A percentile compares a stretch with the other conserved stretches of the same genome.
phyloP scores from a whole-genome alignment of 768 basidiomycete genomes.

The Tulasnella sp. region DNA sequence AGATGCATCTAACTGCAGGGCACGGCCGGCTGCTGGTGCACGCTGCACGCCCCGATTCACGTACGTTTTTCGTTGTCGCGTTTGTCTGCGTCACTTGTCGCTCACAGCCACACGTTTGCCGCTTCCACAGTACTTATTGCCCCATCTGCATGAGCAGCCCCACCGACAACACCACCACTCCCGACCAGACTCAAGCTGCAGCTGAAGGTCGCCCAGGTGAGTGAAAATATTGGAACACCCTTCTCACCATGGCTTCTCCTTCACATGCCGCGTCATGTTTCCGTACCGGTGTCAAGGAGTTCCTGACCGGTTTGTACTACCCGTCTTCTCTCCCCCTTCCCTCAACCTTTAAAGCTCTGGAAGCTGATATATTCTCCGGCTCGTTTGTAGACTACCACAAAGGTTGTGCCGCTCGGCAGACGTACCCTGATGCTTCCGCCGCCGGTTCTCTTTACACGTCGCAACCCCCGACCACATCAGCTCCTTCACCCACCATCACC shows the following conservation, averaged over 20 bases:
- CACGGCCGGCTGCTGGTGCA: conserved; percentile 29
- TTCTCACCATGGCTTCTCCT: no score
- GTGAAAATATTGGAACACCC: not conserved
- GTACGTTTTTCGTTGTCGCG: conserved; percentile 11
- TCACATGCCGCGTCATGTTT: not conserved
- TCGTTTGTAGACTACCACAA: conserved; percentile 12
- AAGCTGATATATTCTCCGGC: not conserved
- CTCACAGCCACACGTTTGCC: not conserved
- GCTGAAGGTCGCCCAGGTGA: conserved; percentile 5
- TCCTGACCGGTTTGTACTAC: not conserved
- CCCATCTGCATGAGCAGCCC: conserved; percentile 32
- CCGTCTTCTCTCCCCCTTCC: not conserved
- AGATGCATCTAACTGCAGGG: not conserved
- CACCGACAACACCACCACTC: conserved; percentile 31
- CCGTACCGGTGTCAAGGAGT: not conserved
- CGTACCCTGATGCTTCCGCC: conserved; percentile 21
- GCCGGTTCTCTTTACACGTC: conserved; percentile 18
- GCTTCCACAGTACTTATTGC: conserved; percentile 26
- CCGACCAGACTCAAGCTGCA: conserved; percentile 32
- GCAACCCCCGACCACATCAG: conserved; percentile 3
- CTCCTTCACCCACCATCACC: conserved; percentile 4
- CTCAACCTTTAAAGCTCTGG: not conserved
- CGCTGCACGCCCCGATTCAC: conserved; percentile 26
- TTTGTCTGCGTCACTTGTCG: not conserved
- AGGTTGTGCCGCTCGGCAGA: conserved; percentile 23